A percentile compares a stretch with the other conserved stretches of the same genome.
phyloP scores from a whole-genome alignment of 257 asterid genomes.

The Henckelia pumila region DNA sequence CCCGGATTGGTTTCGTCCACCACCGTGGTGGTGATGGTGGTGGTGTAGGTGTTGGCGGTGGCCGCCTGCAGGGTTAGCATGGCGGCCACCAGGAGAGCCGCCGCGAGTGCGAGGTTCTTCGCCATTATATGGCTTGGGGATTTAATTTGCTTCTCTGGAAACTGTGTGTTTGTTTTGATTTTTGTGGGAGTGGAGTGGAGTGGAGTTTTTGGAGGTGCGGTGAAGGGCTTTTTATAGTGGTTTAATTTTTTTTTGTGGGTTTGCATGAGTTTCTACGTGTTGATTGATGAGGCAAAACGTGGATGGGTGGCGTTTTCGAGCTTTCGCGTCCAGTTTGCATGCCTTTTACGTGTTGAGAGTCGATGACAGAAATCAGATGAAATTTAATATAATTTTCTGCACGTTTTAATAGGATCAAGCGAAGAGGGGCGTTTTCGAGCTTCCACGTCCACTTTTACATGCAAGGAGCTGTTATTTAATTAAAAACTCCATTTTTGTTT shows the following conservation, averaged over 20 bases:
- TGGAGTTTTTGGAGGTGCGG: background rate
- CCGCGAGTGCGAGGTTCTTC: constrained; percentile 29
- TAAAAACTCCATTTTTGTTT: too few relatives aligned
- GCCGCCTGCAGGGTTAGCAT: constrained; percentile 37
- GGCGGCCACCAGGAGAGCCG: constrained; percentile 39
- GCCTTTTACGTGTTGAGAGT: too few relatives aligned
- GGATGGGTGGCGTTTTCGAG: too few relatives aligned
- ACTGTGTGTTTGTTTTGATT: background rate
- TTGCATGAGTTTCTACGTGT: too few relatives aligned
- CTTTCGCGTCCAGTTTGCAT: too few relatives aligned
- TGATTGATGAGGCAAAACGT: too few relatives aligned
- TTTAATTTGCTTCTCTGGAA: background rate
- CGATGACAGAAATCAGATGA: too few relatives aligned
- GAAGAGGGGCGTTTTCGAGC: constrained; percentile 15
- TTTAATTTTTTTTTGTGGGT: too few relatives aligned
- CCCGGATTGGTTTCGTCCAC: constrained; percentile 26
- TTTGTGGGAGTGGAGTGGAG: background rate
- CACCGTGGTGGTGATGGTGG: constrained; percentile 32
- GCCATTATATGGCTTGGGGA: constrained; percentile 40
- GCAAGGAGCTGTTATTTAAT: too few relatives aligned
- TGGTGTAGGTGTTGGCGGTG: constrained; percentile 36
- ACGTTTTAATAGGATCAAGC: too few relatives aligned
- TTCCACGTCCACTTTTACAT: constrained; percentile 25
- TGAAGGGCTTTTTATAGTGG: too few relatives aligned
- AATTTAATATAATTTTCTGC: too few relatives aligned